Evolutionary conservation across 169 alveolate genomes (phyloP).

Genomic region (Cyclospora cayetanensis): DNA sequence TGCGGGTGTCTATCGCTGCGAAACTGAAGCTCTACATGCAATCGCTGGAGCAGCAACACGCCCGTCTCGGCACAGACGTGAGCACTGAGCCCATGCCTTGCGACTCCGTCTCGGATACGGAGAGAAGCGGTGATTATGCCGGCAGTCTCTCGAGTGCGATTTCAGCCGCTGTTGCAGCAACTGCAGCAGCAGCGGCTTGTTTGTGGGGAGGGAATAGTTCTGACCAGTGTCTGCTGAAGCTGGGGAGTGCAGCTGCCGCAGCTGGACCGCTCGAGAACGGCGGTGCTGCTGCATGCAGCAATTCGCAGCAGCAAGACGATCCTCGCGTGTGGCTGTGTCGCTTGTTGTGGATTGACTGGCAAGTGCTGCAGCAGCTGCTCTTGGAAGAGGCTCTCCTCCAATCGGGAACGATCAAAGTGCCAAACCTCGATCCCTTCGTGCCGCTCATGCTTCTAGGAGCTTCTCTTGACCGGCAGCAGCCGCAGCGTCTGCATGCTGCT

Average conservation of each 20-base stretch:
- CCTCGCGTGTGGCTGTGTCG: conserved; percentile 45
- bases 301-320: not conserved
- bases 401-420: conserved; percentile 6
- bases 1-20: not conserved
- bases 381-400: conserved; percentile 28
- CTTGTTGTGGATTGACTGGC: conserved; percentile 58
- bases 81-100: no score
- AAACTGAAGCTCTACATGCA: conserved; percentile 51
- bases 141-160: no score
- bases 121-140: no score
- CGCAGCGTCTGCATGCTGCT: conserved; percentile 59
- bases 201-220: no score
- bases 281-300: conserved; percentile 25
- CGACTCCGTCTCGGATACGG: no score
- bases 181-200: conserved; percentile 3
- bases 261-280: no score
- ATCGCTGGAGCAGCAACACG: conserved; percentile 35
- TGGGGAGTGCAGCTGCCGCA: no score
- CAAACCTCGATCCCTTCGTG: not conserved
- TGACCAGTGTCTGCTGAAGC: conserved; percentile 6
- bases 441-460: conserved; percentile 58
- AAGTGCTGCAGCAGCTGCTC: conserved; percentile 61
- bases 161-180: not conserved
- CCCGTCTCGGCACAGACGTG: no score
- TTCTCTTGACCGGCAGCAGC: conserved; percentile 59